Percentiles rank a stretch among this genome's conserved stretches.
Evolutionary conservation across 495 filamentous ascomycete species (phyloP).

Genomic region (Aspergillus leporis): DNA sequence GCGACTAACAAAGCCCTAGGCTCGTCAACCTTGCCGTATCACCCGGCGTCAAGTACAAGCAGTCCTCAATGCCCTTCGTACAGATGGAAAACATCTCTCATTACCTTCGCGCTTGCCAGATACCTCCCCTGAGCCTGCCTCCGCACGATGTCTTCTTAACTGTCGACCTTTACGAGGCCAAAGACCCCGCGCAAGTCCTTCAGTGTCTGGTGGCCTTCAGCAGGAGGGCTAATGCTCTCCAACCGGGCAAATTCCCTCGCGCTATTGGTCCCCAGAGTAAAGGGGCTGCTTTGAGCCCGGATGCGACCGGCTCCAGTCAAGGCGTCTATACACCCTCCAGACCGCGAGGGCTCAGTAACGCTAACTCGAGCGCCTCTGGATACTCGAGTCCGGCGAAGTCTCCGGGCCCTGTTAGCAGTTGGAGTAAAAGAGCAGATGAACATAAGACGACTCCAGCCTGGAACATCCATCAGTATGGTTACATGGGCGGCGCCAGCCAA

Average conservation of each 20-base stretch:
- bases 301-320: slow-evolving; percentile 62
- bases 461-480: slow-evolving; percentile 99
- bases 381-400: slow-evolving; percentile 65
- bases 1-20: slow-evolving; percentile 42
- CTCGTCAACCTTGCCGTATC: slow-evolving; percentile 81
- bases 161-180: slow-evolving; percentile 93
- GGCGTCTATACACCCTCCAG: slow-evolving; percentile 38
- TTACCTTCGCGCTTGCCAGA: slow-evolving; percentile 86
- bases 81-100: slow-evolving; percentile 99
- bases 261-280: slow-evolving; percentile 68
- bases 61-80: slow-evolving; percentile 92
- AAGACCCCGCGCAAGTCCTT: slow-evolving; percentile 95
- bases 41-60: slow-evolving; percentile 76
- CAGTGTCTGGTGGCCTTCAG: slow-evolving; percentile 93
- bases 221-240: slow-evolving; percentile 74
- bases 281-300: slow-evolving; percentile 62
- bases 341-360: slow-evolving; percentile 63
- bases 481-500: slow-evolving; percentile 97
- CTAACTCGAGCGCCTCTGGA: slow-evolving; percentile 55
- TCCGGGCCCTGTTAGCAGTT: slow-evolving; percentile 70
- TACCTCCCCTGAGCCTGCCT: slow-evolving; percentile 79
- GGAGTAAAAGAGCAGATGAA: slow-evolving; percentile 85
- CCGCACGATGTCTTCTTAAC: slow-evolving; percentile 96
- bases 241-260: slow-evolving; percentile 70
- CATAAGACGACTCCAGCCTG: slow-evolving; percentile 82